Percentiles rank a stretch among this genome's conserved stretches.
These are phyloP conservation scores for Clitoria ternatea DNA, from an alignment of 306 rosid species.

Conservation along the genomic window DNA sequence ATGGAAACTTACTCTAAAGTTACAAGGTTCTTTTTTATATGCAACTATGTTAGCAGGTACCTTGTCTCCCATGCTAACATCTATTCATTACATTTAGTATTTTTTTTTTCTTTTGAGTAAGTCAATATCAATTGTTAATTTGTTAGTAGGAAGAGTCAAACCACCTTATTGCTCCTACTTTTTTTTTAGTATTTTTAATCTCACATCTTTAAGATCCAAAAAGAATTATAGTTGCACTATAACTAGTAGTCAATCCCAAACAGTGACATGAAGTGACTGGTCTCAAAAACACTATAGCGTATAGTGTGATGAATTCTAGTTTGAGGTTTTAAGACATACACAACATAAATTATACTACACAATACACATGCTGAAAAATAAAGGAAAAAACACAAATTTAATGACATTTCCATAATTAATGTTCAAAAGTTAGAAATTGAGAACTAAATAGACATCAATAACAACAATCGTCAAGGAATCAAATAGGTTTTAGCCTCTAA, in stretches of 20 bases:
- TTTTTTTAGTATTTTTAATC: not conserved
- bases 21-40: conserved; percentile 88
- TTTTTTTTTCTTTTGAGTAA: too few species aligned
- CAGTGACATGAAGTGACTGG: not conserved
- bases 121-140: too few species aligned
- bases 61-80: not conserved
- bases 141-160: too few species aligned
- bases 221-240: not conserved
- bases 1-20: conserved; percentile 96
- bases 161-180: too few species aligned
- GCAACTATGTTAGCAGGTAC: conserved; percentile 98
- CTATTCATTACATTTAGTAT: not conserved
- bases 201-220: not conserved
- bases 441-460: not conserved
- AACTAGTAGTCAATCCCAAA: not conserved
- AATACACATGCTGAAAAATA: not conserved
- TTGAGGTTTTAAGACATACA: not conserved
- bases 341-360: not conserved
- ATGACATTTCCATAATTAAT: not conserved
- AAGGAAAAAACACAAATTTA: not conserved
- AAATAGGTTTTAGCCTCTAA: not conserved
- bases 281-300: not conserved
- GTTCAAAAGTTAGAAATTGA: not conserved
- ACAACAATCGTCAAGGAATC: not conserved
- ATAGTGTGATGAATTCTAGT: not conserved